Conservation (phyloP, 179 eudicot genomes). For the Amaranthus tricolor region DNA sequence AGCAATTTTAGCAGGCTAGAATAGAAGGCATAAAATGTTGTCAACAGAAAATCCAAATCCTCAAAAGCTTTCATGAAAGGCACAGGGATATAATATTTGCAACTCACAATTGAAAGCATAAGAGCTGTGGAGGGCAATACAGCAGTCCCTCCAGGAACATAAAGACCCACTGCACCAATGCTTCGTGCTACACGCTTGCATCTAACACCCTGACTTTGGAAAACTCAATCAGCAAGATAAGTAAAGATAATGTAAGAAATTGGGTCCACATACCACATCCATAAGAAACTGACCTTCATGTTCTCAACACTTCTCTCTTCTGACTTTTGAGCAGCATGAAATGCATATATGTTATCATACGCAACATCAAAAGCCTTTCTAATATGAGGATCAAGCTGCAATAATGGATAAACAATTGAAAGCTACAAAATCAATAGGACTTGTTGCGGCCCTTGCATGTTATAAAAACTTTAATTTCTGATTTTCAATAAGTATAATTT, state of each 20-base stretch:
- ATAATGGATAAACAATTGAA: constrained; percentile 7
- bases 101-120: constrained; percentile 93
- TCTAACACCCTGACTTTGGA: constrained; percentile 73
- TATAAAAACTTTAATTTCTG: background rate
- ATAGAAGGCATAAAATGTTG: constrained; percentile 18
- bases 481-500: background rate
- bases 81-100: background rate
- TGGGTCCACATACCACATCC: constrained; percentile 3
- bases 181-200: constrained; percentile 94
- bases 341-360: constrained; percentile 85
- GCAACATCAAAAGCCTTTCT: constrained; percentile 98
- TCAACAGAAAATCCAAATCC: constrained; percentile 15
- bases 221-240: constrained; percentile 13
- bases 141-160: constrained; percentile 99
- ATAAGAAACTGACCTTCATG: constrained; percentile 70
- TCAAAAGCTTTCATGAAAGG: background rate
- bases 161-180: constrained; percentile 91
- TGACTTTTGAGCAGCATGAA: constrained; percentile 89
- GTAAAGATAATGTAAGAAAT: constrained; percentile 9
- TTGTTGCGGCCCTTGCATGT: background rate
- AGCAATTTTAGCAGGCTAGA: constrained; percentile 95
- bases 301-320: constrained; percentile 74
- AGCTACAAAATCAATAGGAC: background rate
- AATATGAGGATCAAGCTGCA: constrained; percentile 84
- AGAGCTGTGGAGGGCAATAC: constrained; percentile 97